A percentile compares a stretch with the other conserved stretches of the same genome.
phyloP scores from a whole-genome alignment of 225 moss, liverwort and hornwort genomes.

The Pseudoscleropodium purum region DNA sequence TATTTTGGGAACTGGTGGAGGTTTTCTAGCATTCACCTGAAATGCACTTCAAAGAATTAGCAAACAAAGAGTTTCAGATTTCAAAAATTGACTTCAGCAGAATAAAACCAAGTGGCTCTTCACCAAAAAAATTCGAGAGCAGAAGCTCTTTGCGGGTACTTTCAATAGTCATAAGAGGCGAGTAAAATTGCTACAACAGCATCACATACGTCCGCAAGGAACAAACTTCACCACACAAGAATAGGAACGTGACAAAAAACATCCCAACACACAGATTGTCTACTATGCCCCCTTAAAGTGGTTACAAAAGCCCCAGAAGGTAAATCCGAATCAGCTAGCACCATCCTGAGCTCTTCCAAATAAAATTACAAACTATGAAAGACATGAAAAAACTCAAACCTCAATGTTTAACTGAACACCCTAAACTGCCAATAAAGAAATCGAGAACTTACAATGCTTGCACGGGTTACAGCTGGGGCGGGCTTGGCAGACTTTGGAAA shows the following conservation, averaged over 20 bases:
- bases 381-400: neutral
- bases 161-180: neutral
- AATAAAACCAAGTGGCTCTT: neutral
- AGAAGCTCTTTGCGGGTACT: neutral
- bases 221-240: neutral
- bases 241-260: neutral
- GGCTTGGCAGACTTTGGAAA: conserved; percentile 28
- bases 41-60: neutral
- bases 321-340: neutral
- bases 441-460: conserved; percentile 20
- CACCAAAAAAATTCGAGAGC: neutral
- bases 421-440: neutral
- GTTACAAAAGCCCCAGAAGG: neutral
- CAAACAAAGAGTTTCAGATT: neutral
- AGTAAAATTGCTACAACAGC: neutral
- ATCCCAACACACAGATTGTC: neutral
- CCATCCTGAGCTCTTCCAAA: neutral
- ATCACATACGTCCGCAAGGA: neutral
- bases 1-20: conserved; percentile 21
- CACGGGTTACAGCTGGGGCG: conserved; percentile 20
- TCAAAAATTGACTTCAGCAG: neutral
- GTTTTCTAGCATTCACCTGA: conserved; percentile 25
- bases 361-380: neutral
- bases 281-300: neutral
- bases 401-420: neutral